Conservation (phyloP, 805 yeast genomes). For the Saccharomycopsis malanga region DNA sequence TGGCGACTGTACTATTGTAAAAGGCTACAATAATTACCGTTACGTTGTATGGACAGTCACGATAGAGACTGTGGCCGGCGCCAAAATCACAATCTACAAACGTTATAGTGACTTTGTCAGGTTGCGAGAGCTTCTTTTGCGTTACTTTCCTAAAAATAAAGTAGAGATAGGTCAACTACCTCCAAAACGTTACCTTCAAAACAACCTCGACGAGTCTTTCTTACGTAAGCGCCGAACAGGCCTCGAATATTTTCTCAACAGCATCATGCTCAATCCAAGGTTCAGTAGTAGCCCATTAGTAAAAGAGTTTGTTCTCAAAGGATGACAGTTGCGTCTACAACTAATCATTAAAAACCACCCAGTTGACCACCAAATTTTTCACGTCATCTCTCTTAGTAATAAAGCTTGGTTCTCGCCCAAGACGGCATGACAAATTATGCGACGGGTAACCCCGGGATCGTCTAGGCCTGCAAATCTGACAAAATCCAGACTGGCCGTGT, state of each 20-base stretch:
- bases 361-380: too few relatives aligned
- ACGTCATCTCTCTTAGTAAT: too few relatives aligned
- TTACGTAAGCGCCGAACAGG: conserved; percentile 17
- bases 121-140: conserved; percentile 12
- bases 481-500: too few relatives aligned
- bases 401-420: too few relatives aligned
- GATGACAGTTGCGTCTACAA: background rate
- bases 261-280: conserved; percentile 17
- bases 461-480: too few relatives aligned
- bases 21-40: conserved; percentile 12
- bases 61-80: conserved; percentile 16
- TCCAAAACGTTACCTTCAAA: conserved; percentile 12
- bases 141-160: conserved; percentile 18
- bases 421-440: too few relatives aligned
- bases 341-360: background rate
- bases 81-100: conserved; percentile 16
- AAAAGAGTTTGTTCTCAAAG: conserved; percentile 10
- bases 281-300: conserved; percentile 16
- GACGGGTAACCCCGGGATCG: too few relatives aligned
- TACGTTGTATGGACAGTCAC: conserved; percentile 20
- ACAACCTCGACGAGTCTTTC: conserved; percentile 17
- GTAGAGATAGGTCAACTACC: conserved; percentile 19
- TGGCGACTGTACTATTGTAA: conserved; percentile 21
- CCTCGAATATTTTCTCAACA: conserved; percentile 18
- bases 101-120: conserved; percentile 21